Percentiles rank a stretch among this genome's conserved stretches.
Conservation (phyloP, 129 eudicot genomes). For the Lonicera japonica region DNA sequence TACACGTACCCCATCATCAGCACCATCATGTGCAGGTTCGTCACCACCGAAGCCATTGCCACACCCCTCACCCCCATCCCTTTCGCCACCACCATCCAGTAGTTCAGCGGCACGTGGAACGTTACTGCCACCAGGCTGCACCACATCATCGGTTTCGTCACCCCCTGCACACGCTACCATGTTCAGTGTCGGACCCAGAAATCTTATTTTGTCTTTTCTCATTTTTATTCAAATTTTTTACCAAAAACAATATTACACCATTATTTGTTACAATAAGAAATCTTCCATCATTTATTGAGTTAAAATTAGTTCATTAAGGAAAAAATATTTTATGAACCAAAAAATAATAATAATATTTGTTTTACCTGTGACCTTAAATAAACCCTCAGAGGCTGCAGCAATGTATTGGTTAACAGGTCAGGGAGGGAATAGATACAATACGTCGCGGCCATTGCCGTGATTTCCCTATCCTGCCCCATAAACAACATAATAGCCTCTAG, state of each 20-base stretch:
- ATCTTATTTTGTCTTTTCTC: too few relatives aligned
- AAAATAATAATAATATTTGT: too few relatives aligned
- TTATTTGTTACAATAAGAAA: too few relatives aligned
- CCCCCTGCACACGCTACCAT: too few relatives aligned
- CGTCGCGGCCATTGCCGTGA: slow-evolving; percentile 60
- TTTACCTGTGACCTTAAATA: slow-evolving; percentile 63
- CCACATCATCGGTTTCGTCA: slow-evolving; percentile 83
- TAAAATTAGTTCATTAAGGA: too few relatives aligned
- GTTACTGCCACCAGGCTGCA: slow-evolving; percentile 61
- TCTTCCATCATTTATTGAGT: too few relatives aligned
- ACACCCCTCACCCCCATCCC: slow-evolving; percentile 78
- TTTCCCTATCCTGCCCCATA: slow-evolving; percentile 74
- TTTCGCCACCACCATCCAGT: slow-evolving; percentile 40
- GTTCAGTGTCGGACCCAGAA: too few relatives aligned
- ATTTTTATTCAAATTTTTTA: too few relatives aligned
- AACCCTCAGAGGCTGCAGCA: slow-evolving; percentile 77
- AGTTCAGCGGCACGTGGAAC: slow-evolving; percentile 76
- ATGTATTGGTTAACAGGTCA: slow-evolving; percentile 64
- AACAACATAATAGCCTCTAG: slow-evolving; percentile 55
- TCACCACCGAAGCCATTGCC: slow-evolving; percentile 73
- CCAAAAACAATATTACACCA: too few relatives aligned
- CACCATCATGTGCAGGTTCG: slow-evolving; percentile 69
- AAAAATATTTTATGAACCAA: too few relatives aligned
- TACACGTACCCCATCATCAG: slow-evolving; percentile 65
- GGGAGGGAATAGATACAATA: slow-evolving; percentile 75